Evolutionary conservation across 2,329 filamentous ascomycete species (phyloP).

Genomic region (Leptosphaerulina australis): DNA sequence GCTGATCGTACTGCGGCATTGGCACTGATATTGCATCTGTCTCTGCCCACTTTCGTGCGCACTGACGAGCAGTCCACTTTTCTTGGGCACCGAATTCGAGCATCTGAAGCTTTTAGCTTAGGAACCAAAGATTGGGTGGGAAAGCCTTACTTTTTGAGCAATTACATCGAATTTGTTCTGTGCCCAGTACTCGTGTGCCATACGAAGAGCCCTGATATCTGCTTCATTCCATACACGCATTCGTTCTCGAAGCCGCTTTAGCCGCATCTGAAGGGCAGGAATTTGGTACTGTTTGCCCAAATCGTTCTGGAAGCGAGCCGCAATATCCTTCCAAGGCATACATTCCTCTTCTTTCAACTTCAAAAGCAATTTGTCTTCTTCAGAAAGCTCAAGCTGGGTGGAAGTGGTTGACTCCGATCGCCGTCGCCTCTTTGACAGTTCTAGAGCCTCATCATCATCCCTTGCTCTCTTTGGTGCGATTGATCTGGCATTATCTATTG

Average conservation of each 20-base stretch:
- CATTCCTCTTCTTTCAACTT: slow-evolving; percentile 59
- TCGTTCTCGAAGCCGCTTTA: slow-evolving; percentile 58
- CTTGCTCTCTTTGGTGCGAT: slow-evolving; percentile 46
- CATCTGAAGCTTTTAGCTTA: slow-evolving; percentile 51
- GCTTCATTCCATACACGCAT: slow-evolving; percentile 59
- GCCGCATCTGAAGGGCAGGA: slow-evolving; percentile 61
- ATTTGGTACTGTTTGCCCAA: slow-evolving; percentile 58
- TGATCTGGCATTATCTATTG: slow-evolving; percentile 40
- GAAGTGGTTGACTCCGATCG: slow-evolving; percentile 47
- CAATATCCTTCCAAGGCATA: slow-evolving; percentile 62
- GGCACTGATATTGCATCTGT: slow-evolving; percentile 40
- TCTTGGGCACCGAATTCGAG: slow-evolving; percentile 57
- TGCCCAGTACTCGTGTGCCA: slow-evolving; percentile 60
- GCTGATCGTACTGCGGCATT: slow-evolving; percentile 44
- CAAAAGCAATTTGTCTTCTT: slow-evolving; percentile 58
- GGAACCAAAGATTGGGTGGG: no score
- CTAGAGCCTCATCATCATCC: slow-evolving; percentile 45
- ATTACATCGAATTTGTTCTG: slow-evolving; percentile 62
- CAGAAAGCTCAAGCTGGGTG: slow-evolving; percentile 52
- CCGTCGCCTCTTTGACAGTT: slow-evolving; percentile 49
- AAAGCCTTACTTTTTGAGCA: slow-evolving; percentile 52
- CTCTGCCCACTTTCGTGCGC: slow-evolving; percentile 59
- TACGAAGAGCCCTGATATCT: slow-evolving; percentile 56
- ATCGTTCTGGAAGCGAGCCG: slow-evolving; percentile 56
- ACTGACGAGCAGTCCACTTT: slow-evolving; percentile 58